These are phyloP conservation scores for Apophysomyces trapeziformis DNA, from an alignment of 371 early-diverging fungal species.

Conservation along the genomic window DNA sequence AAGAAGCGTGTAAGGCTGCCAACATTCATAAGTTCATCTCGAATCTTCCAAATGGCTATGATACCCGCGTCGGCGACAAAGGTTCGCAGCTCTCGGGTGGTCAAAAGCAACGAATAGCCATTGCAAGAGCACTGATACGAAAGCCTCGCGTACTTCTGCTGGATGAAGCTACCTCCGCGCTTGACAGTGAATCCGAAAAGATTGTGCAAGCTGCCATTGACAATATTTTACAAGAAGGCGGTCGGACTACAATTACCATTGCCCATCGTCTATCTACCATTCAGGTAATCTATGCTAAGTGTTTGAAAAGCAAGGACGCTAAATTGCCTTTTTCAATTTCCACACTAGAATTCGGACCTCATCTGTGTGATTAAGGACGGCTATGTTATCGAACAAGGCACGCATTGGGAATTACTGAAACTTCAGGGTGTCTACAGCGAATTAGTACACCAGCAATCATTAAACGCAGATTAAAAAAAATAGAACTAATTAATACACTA, in stretches of 20 bases:
- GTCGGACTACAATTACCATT: slow-evolving; percentile 73
- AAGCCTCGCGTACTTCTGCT: slow-evolving; percentile 86
- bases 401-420: slow-evolving; percentile 61
- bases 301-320: neutral
- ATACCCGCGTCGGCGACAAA: slow-evolving; percentile 80
- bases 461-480: slow-evolving; percentile 8
- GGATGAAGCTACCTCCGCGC: slow-evolving; percentile 96
- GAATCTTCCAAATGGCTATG: slow-evolving; percentile 72
- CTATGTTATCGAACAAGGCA: slow-evolving; percentile 67
- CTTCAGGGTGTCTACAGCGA: slow-evolving; percentile 51
- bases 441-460: slow-evolving; percentile 39
- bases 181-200: slow-evolving; percentile 89
- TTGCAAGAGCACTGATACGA: slow-evolving; percentile 72
- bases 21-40: slow-evolving; percentile 83
- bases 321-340: slow-evolving; percentile 22
- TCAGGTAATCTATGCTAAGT: slow-evolving; percentile 13
- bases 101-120: slow-evolving; percentile 39
- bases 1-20: slow-evolving; percentile 64
- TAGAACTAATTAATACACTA: too few species aligned
- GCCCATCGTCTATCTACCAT: slow-evolving; percentile 78
- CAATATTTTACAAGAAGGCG: slow-evolving; percentile 59
- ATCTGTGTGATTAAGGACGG: slow-evolving; percentile 80
- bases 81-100: slow-evolving; percentile 59
- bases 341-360: slow-evolving; percentile 73
- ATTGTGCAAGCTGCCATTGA: slow-evolving; percentile 88